Conservation (phyloP, 1,284 basidiomycete genomes). For the Gomphus sp. region DNA sequence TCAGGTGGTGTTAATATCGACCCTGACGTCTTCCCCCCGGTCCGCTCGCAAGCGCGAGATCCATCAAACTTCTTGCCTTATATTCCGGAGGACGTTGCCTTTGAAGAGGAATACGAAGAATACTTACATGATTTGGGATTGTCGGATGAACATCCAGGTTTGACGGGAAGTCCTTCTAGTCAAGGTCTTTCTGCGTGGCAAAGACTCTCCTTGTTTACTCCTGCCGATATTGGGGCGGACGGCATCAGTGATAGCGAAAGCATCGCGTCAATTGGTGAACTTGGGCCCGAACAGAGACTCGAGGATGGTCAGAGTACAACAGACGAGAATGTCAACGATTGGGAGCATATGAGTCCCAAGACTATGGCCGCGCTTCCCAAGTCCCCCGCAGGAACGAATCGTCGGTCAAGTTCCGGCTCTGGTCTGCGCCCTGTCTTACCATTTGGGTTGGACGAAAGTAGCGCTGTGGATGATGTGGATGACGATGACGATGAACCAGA, state of each 20-base stretch:
- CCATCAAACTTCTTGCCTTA: conserved; percentile 79
- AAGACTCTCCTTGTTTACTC: conserved; percentile 58
- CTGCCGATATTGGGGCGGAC: conserved; percentile 52
- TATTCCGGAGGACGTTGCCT: conserved; percentile 77
- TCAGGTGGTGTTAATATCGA: conserved; percentile 71
- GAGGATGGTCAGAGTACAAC: conserved; percentile 53
- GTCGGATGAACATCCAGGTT: conserved; percentile 34
- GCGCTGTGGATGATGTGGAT: conserved; percentile 54
- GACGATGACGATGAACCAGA: conserved; percentile 49
- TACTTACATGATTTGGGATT: conserved; percentile 75
- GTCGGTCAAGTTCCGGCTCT: conserved; percentile 71
- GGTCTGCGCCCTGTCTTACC: conserved; percentile 77
- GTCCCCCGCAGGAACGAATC: conserved; percentile 64
- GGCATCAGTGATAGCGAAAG: conserved; percentile 86
- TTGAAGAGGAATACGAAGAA: conserved; percentile 84
- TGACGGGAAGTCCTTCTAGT: conserved; percentile 9
- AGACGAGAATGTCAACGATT: conserved; percentile 82
- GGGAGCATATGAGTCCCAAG: conserved; percentile 96
- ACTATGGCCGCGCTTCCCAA: conserved; percentile 86
- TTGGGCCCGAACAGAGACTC: conserved; percentile 67
- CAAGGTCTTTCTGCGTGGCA: conserved; percentile 66
- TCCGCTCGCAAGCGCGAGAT: conserved; percentile 74
- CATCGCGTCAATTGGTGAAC: conserved; percentile 78
- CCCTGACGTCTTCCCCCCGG: conserved; percentile 75
- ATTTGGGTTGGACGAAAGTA: conserved; percentile 67